Percentiles rank a stretch among this genome's conserved stretches.
Conservation (phyloP, 1,284 basidiomycete species). For the Apiotrichum laibachii region DNA sequence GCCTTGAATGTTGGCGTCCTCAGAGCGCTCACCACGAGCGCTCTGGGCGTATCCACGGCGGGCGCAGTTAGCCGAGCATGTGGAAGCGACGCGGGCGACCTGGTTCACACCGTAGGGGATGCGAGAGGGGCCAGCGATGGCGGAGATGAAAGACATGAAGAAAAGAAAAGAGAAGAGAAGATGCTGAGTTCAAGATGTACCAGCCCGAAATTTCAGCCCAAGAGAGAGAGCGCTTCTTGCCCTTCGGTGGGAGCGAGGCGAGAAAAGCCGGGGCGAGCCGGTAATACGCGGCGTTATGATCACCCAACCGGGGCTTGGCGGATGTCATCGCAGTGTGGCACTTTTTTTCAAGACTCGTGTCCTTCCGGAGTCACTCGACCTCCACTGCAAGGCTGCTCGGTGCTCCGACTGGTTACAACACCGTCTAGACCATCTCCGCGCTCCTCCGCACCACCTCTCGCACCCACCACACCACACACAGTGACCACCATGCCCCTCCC, state of each 20-base stretch:
- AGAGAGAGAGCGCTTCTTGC: not conserved
- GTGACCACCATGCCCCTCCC: constrained; percentile 25
- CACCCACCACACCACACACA: not conserved
- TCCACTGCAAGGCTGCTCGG: not conserved
- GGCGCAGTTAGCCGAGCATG: not conserved
- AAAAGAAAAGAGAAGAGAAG: not conserved
- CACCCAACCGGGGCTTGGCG: not conserved
- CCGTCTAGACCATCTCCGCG: not conserved
- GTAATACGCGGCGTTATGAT: constrained; percentile 4
- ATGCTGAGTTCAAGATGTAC: not conserved
- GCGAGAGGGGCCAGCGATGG: constrained; percentile 29
- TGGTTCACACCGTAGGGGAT: constrained; percentile 11
- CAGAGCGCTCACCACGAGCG: not conserved
- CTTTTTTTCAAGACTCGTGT: constrained; percentile 17
- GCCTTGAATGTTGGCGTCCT: too few relatives aligned
- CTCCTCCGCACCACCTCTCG: not conserved
- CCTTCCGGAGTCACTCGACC: not conserved
- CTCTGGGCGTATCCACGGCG: constrained; percentile 2
- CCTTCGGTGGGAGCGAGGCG: not conserved
- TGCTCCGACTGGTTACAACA: not conserved
- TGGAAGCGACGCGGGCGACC: not conserved
- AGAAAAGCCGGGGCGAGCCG: not conserved
- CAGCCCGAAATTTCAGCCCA: not conserved
- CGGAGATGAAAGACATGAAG: constrained; percentile 6
- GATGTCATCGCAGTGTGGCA: constrained; percentile 16